Conservation (phyloP, 1,284 basidiomycete genomes). For the Pascua guehoae region DNA sequence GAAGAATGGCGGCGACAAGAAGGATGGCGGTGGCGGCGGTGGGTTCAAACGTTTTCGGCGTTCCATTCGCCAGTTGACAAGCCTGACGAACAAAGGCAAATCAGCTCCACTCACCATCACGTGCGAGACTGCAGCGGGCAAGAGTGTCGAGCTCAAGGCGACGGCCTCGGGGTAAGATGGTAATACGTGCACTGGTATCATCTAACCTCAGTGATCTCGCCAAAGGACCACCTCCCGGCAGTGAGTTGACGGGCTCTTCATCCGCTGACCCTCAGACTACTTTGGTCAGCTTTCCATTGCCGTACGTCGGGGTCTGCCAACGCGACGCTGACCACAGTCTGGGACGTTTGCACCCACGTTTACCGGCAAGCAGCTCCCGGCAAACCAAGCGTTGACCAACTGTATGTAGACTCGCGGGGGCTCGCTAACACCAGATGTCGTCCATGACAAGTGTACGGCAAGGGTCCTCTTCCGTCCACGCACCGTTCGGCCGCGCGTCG, state of each 20-base stretch:
- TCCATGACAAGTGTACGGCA: constrained; percentile 37
- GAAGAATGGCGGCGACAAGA: background rate
- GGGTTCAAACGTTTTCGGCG: too few relatives aligned
- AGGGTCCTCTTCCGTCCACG: constrained; percentile 42
- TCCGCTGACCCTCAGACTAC: too few relatives aligned
- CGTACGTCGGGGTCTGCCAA: too few relatives aligned
- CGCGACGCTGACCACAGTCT: constrained; percentile 17
- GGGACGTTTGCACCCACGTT: constrained; percentile 36
- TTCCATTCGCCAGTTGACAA: too few relatives aligned
- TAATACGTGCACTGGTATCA: background rate
- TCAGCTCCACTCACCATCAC: background rate
- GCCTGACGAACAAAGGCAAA: background rate
- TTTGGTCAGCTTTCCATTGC: too few relatives aligned
- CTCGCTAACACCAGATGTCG: constrained; percentile 3
- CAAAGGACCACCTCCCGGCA: constrained; percentile 34
- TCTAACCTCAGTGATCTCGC: constrained; percentile 26
- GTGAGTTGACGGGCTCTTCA: constrained; percentile 11
- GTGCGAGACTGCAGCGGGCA: background rate
- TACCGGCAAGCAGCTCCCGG: constrained; percentile 35
- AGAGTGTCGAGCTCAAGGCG: background rate
- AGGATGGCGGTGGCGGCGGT: background rate
- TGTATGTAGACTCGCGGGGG: constrained; percentile 17
- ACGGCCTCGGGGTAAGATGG: constrained; percentile 25
- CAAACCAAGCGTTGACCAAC: constrained; percentile 38
- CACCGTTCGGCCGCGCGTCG: constrained; percentile 33